A percentile compares a stretch with the other conserved stretches of the same genome.
These are phyloP conservation scores for Diaporthe eres DNA, from an alignment of 2,329 filamentous ascomycete genomes.

Conservation along the genomic window DNA sequence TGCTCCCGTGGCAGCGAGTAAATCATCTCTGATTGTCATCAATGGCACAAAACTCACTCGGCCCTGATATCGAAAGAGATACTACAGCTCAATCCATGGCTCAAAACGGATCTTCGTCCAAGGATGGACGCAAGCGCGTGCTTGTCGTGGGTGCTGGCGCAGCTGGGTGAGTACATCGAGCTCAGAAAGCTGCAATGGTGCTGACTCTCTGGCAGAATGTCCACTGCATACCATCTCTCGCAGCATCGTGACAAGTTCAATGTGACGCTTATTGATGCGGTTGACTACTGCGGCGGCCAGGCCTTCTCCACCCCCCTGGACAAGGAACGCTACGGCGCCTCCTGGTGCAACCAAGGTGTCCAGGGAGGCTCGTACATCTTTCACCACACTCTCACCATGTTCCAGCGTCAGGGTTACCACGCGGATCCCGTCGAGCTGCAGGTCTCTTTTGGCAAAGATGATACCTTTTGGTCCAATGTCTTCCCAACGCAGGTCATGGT, in stretches of 20 bases:
- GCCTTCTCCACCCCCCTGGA: slow-evolving; percentile 74
- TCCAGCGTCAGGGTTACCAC: slow-evolving; percentile 66
- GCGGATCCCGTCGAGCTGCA: slow-evolving; percentile 70
- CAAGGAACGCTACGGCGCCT: slow-evolving; percentile 70
- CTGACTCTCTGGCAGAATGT: slow-evolving; percentile 55
- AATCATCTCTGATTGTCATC: not conserved
- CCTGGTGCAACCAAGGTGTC: slow-evolving; percentile 75
- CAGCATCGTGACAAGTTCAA: slow-evolving; percentile 72
- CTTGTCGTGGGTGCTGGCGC: slow-evolving; percentile 59
- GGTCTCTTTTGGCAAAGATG: slow-evolving; percentile 73
- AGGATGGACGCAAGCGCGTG: slow-evolving; percentile 49
- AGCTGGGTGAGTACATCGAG: slow-evolving; percentile 50
- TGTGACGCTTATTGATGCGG: slow-evolving; percentile 69
- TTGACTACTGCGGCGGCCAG: slow-evolving; percentile 73
- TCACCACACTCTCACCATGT: slow-evolving; percentile 77
- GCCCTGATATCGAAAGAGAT: slow-evolving; percentile 22
- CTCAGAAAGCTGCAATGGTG: not conserved
- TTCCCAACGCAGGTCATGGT: slow-evolving; percentile 72
- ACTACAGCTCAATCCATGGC: slow-evolving; percentile 8
- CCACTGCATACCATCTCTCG: slow-evolving; percentile 71
- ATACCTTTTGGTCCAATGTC: slow-evolving; percentile 76
- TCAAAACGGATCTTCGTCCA: slow-evolving; percentile 21
- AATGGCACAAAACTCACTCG: slow-evolving; percentile 15
- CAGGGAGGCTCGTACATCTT: slow-evolving; percentile 75
- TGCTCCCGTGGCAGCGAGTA: not conserved